Evolutionary conservation across 225 moss, liverwort and hornwort species (phyloP), one percentile per base, ranked within the genome.

Genomic region (Asterella californica): DNA sequence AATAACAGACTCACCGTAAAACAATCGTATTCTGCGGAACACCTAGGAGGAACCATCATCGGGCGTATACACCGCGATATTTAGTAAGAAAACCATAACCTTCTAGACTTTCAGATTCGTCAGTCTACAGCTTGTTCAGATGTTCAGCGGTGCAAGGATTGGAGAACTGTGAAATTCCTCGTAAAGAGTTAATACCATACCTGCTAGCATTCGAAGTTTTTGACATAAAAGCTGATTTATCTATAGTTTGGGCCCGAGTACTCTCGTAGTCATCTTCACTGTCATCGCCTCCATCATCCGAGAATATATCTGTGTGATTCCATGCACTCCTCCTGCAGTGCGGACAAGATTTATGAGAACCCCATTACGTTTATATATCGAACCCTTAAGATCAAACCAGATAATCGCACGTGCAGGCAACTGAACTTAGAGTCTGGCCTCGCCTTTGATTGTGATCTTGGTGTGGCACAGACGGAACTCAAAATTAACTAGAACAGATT

Each of bases 291-390:
- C 88, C 94, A 59, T 91, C 91, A 38, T 92, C 92, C 57, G 99
- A 95, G 50, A 99, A 99, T 72, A 99, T 80, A 77, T 99, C 95
- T 53, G 95, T 99, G 62, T 99, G 99, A 77, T 95, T 92, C 99
- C 99, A 99, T 81, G 93, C 90, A 84, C 99, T 99, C 82, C 87
- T 90, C 85, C 91, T 91, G 85, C 62, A 11, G 63, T 36, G 66
- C 7, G 75, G 63, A 36, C 10, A 24, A 25, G 32, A 15, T 1
- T 7, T 14, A 27, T 32, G 74, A 74, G 52, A 53, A 32, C 21
- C 29, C 2, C 15, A 15, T 2, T 24, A 24, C 24, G 10, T 15
- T 36, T 36, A 67, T 34, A 30, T 5, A 18, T 34, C 15, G 7
- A 42, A 3, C 42, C 4, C 7, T 42, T 42, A 3, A 3, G 42